These are phyloP conservation scores for Penicillium rolfsii DNA, from an alignment of 2,329 filamentous ascomycete species.

Conservation along the genomic window DNA sequence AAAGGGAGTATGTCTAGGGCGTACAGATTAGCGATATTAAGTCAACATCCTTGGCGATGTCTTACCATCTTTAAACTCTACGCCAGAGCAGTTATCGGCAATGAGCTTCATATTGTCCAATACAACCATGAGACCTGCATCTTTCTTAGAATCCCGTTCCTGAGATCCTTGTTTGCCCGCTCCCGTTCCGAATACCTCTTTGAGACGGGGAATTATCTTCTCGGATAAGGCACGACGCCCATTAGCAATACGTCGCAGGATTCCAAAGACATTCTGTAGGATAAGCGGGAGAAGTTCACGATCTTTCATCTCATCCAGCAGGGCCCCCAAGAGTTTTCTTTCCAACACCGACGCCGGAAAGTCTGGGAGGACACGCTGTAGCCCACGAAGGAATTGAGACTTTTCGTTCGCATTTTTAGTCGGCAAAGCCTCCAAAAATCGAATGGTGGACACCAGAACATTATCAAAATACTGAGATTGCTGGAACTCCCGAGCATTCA, in stretches of 20 bases:
- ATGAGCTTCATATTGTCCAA: constrained; percentile 80
- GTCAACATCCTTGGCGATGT: constrained; percentile 21
- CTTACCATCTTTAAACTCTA: constrained; percentile 90
- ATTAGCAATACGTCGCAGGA: constrained; percentile 75
- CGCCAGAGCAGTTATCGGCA: constrained; percentile 79
- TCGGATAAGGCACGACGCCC: constrained; percentile 80
- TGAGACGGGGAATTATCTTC: constrained; percentile 79
- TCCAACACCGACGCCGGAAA: constrained; percentile 94
- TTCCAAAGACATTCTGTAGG: constrained; percentile 89
- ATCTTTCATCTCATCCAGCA: constrained; percentile 94
- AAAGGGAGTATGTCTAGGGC: constrained; percentile 80
- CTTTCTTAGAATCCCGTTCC: constrained; percentile 80
- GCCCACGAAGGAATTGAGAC: constrained; percentile 83
- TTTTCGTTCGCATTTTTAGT: constrained; percentile 93
- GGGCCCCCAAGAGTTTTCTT: constrained; percentile 85
- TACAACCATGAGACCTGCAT: constrained; percentile 88
- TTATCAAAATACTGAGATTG: constrained; percentile 97
- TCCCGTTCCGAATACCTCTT: constrained; percentile 75
- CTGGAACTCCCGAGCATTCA: constrained; percentile 90
- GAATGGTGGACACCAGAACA: constrained; percentile 91
- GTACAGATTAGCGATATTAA: constrained; percentile 26
- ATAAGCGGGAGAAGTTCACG: constrained; percentile 82
- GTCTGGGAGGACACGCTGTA: constrained; percentile 83
- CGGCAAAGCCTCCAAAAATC: constrained; percentile 88
- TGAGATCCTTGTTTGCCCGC: constrained; percentile 50